Base-by-base conservation (phyloP, 768 basidiomycete genomes). In the Lactarius hengduanensis region DNA sequence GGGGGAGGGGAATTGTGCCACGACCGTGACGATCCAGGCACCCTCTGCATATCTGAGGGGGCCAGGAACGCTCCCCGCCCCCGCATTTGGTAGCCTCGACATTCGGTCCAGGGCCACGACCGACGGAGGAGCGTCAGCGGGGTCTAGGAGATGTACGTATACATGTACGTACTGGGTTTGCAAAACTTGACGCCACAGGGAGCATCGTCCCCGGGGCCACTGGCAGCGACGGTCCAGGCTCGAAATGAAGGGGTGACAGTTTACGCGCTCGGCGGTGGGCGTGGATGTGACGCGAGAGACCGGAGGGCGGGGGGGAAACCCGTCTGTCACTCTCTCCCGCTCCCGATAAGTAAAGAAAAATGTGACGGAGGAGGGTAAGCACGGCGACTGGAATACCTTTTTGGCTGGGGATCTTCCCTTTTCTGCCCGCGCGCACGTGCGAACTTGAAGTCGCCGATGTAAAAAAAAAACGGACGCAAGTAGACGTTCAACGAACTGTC, bases 401-500 rank as follows among this genome's bases (percentile, higher is more conserved):
- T 28, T 26, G 22, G 50, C 10, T 5, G 2, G n/a, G 10, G 47
- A 50, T 22, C 22, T 22, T 13, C 22, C 22, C 47, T 4, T 50
- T 50, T 45, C 20, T 45, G 43, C 20, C 3, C 43, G 20, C 20
- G 43, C 47, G 47, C n/a, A n/a, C n/a, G 47, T 22, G 47, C 47
- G 47, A 22, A 50, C 10, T 50, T 50, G 47, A 50, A 50, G 11
- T 50, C 47, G 47, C 47, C 47, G 22, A 22, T 13, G 22, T 22
- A 22, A 26, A 45, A 11, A 45, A 11, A 53, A n/a, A n/a, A 45
- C 43, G 43, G 43, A 45, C 20, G 43, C 43, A 45, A 15, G 50
- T 26, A 53, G 50, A 53, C 50, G 50, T 53, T 28, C 50, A 26
- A 53, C 22, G 26, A 53, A n/a, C 50, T 53, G 50, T 53, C 50